Evolutionary conservation across 2,329 filamentous ascomycete species (phyloP).

Genomic region (Calonectria pseudoreteaudii): DNA sequence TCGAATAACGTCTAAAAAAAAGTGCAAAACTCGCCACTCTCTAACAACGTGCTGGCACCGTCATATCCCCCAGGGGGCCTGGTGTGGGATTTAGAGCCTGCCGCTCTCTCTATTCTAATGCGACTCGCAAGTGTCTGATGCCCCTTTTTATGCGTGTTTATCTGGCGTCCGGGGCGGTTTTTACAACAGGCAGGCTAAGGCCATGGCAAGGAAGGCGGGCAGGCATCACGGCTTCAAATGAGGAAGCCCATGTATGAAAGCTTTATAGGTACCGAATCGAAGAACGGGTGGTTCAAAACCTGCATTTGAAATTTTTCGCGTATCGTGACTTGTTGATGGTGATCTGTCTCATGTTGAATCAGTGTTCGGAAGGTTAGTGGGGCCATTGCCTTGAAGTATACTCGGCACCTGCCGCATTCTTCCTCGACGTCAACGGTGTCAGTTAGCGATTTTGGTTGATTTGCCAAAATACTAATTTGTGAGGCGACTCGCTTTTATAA

Average conservation of each 20-base stretch:
- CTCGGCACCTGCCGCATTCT: not conserved
- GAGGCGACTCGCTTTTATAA: not conserved
- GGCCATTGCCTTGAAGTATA: not conserved
- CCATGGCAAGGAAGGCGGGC: slow-evolving; percentile 32
- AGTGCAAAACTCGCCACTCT: slow-evolving; percentile 44
- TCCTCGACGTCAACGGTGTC: not conserved
- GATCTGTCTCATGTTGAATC: not conserved
- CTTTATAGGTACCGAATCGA: slow-evolving; percentile 38
- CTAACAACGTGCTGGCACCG: slow-evolving; percentile 42
- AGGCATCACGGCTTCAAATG: slow-evolving; percentile 25
- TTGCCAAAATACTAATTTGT: not conserved
- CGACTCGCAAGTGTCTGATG: slow-evolving; percentile 42
- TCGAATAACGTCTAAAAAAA: slow-evolving; percentile 34
- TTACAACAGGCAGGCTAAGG: slow-evolving; percentile 39
- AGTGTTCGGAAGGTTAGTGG: not conserved
- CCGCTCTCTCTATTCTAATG: slow-evolving; percentile 41
- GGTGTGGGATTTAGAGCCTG: slow-evolving; percentile 36
- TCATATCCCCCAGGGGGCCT: slow-evolving; percentile 37
- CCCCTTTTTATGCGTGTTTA: slow-evolving; percentile 45
- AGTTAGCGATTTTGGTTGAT: not conserved
- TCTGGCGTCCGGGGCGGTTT: slow-evolving; percentile 43
- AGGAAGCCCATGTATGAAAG: slow-evolving; percentile 31
- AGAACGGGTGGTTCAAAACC: slow-evolving; percentile 29
- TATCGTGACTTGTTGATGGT: not conserved
- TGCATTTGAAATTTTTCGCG: not conserved